These are phyloP conservation scores for Ogataea chonburiensis DNA, from an alignment of 805 yeast species.

Conservation along the genomic window DNA sequence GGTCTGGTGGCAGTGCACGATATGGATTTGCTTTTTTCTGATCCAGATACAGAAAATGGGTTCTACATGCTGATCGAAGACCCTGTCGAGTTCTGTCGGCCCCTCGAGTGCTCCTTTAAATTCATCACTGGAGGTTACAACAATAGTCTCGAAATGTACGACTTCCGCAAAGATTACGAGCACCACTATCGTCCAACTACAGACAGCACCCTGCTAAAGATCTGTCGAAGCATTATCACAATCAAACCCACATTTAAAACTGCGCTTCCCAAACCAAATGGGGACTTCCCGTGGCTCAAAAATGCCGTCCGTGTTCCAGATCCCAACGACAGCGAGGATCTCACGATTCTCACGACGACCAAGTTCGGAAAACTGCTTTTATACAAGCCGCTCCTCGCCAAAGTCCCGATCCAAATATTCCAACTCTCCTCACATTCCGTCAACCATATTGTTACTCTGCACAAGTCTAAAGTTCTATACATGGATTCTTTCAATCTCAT, in stretches of 20 bases:
- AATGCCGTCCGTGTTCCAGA: constrained; percentile 22
- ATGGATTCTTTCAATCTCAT: constrained; percentile 27
- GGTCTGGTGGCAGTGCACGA: constrained; percentile 25
- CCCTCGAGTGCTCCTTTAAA: constrained; percentile 18
- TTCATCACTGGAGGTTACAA: constrained; percentile 25
- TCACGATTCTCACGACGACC: constrained; percentile 22
- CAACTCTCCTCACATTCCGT: constrained; percentile 29
- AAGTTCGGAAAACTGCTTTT: constrained; percentile 28
- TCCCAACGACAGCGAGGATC: constrained; percentile 12
- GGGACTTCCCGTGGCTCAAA: constrained; percentile 31
- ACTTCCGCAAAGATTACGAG: constrained; percentile 16
- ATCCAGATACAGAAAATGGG: constrained; percentile 12
- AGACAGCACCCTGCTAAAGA: constrained; percentile 12
- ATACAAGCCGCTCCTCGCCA: constrained; percentile 27
- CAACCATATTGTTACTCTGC: constrained; percentile 12
- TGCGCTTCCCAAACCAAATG: constrained; percentile 14
- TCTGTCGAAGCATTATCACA: constrained; percentile 22
- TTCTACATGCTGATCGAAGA: constrained; percentile 23
- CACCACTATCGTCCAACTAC: constrained; percentile 13
- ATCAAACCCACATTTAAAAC: constrained; percentile 26
- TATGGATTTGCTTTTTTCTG: constrained; percentile 12
- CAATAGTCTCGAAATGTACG: constrained; percentile 24
- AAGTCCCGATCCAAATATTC: constrained; percentile 22
- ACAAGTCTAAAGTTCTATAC: constrained; percentile 20
- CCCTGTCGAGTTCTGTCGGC: constrained; percentile 24